Evolutionary conservation across 148 eudicot genomes (phyloP), one percentile per base, ranked within the genome.

Genomic region (Rhododendron vialii): DNA sequence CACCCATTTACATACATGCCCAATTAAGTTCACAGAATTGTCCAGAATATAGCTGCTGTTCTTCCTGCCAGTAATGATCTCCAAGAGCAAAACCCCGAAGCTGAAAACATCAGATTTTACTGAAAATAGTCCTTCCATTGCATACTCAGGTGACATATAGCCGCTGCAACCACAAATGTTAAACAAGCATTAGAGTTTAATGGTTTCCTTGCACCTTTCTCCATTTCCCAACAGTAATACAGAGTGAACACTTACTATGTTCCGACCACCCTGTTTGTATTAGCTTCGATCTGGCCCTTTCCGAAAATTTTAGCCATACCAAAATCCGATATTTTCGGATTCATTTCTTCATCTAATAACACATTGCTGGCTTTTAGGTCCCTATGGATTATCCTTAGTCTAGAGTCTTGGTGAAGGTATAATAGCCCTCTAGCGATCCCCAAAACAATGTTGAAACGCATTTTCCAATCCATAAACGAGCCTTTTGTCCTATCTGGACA

Each of bases 111-210:
- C 93, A 0, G 95, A 91, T 81, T 92, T 93, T 11, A 89, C 26
- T 24, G 92, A 93, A 63, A 93, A 90, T 4, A 84, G 82, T 11
- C 95, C 95, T 69, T 92, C 90, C 67, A 93, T 82, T 33, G 93
- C 93, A 57, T 93, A 93, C 83, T 93, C 95, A 0, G 95, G 95
- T 41, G 95, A 87, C 95, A 93, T 93, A 76, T 93, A 91, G 53
- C 95, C 95, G 83, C 93, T 92, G 92, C 83, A 87, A 18, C 50
- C 47, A 77, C 50, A 77, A 41, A 74, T 10, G 20, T 77, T 45
- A 77, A 20, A 69, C 7, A 28, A 89, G 92, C 92, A 36, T 36
- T 36, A 36, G 38, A 36, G 38, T 36, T 4, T 26, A 30, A 28
- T 71, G 76, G 76, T 18, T 71, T 30, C 38, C 38, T 30, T 30